phyloP scores from a whole-genome alignment of 139 green algal species.

The Axilococcus clingmanii region DNA sequence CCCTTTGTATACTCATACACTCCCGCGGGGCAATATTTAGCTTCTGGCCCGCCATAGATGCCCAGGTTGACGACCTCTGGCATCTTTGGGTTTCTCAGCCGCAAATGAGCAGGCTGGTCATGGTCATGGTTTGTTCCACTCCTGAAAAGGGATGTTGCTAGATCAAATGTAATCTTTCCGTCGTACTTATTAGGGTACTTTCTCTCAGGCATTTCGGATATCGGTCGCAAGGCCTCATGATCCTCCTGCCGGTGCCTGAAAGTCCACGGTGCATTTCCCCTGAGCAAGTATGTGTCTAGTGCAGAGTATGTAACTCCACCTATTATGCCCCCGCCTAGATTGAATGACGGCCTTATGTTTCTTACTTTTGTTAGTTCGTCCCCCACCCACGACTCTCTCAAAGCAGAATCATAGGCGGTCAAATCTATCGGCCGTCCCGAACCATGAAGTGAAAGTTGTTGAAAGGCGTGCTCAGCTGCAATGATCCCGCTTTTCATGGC shows the following conservation, averaged over 20 bases:
- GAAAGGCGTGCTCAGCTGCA: constrained; percentile 66
- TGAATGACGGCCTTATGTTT: constrained; percentile 74
- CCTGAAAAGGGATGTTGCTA: constrained; percentile 63
- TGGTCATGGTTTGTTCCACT: constrained; percentile 91
- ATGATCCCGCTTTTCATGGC: constrained; percentile 89
- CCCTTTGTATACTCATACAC: constrained; percentile 83
- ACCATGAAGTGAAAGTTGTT: constrained; percentile 21
- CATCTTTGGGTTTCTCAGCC: constrained; percentile 49
- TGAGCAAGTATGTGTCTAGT: constrained; percentile 59
- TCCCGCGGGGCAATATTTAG: constrained; percentile 65
- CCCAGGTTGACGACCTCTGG: constrained; percentile 58
- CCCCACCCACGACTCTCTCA: constrained; percentile 58
- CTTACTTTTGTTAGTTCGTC: constrained; percentile 51
- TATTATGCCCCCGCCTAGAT: constrained; percentile 34
- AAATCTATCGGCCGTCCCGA: constrained; percentile 32
- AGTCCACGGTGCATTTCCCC: constrained; percentile 78
- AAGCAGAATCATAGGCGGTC: constrained; percentile 35
- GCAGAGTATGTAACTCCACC: constrained; percentile 62
- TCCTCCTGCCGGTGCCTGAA: constrained; percentile 45
- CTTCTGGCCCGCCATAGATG: constrained; percentile 70
- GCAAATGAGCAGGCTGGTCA: constrained; percentile 84
- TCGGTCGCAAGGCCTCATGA: constrained; percentile 44
- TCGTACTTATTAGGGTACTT: constrained; percentile 81
- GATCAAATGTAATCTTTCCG: constrained; percentile 76
- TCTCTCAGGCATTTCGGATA: constrained; percentile 16